A percentile compares a stretch with the other conserved stretches of the same genome.
Conservation (phyloP, 1,284 basidiomycete genomes). For the Rhizoctonia solani region DNA sequence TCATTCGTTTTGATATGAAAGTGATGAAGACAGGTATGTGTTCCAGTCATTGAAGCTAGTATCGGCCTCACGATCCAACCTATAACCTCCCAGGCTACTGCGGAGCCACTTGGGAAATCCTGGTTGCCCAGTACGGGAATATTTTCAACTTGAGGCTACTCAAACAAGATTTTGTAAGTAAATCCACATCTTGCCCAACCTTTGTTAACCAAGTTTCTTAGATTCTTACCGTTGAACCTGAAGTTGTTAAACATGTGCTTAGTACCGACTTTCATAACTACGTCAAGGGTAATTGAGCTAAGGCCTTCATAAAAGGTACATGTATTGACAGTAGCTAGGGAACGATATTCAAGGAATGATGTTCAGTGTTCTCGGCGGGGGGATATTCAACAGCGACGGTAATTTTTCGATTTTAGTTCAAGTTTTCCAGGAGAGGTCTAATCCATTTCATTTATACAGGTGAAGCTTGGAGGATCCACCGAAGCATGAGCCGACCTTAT, state of each 20-base stretch:
- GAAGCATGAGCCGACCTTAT: constrained; percentile 44
- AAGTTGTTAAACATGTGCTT: constrained; percentile 5
- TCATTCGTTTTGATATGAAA: not conserved
- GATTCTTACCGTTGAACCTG: constrained; percentile 10
- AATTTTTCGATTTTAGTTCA: not conserved
- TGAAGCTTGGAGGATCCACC: constrained; percentile 41
- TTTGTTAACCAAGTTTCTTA: not conserved
- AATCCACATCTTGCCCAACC: not conserved
- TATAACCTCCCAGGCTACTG: not conserved
- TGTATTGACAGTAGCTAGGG: not conserved
- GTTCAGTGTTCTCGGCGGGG: constrained; percentile 33
- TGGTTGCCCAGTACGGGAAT: constrained; percentile 7
- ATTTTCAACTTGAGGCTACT: constrained; percentile 1
- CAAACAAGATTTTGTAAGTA: constrained; percentile 13
- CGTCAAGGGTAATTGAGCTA: constrained; percentile 1
- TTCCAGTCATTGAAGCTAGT: not conserved
- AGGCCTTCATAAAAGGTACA: not conserved
- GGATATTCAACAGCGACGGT: constrained; percentile 39
- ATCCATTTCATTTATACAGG: not conserved
- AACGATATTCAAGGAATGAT: not conserved
- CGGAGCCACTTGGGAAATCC: not conserved
- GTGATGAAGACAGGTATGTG: not conserved
- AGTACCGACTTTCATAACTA: constrained; percentile 23
- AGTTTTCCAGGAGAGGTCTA: too few relatives aligned
- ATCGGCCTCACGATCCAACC: not conserved